Conservation (phyloP, 2,329 filamentous ascomycete genomes). For the Fusarium verticillioides region DNA sequence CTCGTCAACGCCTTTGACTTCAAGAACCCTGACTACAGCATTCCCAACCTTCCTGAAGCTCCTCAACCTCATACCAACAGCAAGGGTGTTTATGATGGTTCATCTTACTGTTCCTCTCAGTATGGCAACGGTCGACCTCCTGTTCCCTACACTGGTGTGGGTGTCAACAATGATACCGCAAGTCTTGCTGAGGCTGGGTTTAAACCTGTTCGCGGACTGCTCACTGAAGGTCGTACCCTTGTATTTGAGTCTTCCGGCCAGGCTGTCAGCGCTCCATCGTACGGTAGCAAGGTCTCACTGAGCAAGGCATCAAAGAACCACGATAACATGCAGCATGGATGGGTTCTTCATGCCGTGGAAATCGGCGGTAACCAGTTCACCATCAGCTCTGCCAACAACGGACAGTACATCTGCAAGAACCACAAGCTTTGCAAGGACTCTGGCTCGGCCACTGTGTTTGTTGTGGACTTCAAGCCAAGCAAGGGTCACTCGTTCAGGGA, state of each 20-base stretch:
- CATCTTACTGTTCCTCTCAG: background rate
- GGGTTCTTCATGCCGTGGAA: background rate
- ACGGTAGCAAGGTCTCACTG: background rate
- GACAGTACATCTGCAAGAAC: background rate
- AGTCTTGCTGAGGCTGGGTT: background rate
- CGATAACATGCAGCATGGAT: background rate
- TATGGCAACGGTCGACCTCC: background rate
- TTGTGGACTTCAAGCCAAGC: background rate
- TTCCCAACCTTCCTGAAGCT: background rate
- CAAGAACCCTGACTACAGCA: background rate
- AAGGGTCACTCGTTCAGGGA: background rate
- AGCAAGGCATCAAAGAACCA: background rate
- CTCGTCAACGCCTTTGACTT: constrained; percentile 14
- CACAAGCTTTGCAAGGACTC: background rate
- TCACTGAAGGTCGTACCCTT: background rate
- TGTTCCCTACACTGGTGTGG: background rate
- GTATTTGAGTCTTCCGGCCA: background rate
- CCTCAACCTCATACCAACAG: background rate
- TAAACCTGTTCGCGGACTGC: constrained; percentile 2
- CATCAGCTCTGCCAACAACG: background rate
- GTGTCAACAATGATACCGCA: background rate
- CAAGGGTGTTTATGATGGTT: constrained; percentile 7
- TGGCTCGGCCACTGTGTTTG: background rate
- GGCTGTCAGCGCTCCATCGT: background rate
- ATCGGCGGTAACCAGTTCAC: background rate